Base-by-base conservation (phyloP, 2,329 filamentous ascomycete genomes). In the Ophiostoma tasmaniense region DNA sequence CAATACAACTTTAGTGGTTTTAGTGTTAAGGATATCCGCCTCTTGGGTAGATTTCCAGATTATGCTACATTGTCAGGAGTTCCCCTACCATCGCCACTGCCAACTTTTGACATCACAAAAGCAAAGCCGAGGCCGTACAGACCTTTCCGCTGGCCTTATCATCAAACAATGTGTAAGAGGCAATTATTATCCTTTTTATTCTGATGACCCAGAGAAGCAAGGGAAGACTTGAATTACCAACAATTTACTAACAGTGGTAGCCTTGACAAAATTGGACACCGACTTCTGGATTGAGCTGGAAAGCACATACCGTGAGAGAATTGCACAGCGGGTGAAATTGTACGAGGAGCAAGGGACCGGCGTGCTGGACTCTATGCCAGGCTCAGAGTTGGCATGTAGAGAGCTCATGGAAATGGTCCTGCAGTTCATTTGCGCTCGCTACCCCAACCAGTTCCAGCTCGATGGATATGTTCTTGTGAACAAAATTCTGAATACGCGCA, bases 251-350 rank as follows among this genome's bases (percentile, higher is more conserved):
- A 45, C 17, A 6, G 17, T 7, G n/a, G 17, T n/a, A 95, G 91
- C 91, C 1, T 80, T 94, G 10, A 88, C 85, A 61, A 96, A 92
- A 73, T 80, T 95, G 77, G 90, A 96, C 71, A 80, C 87, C 0
- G 89, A 96, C 75, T 96, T 89, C 86, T 96, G 92, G 92, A 81
- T 96, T n/a, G 92, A 96, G 78, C 83, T 96, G 1, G 91, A 95
- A 73, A 88, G 81, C 66, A 90, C 86, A 2, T 96, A 96, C 76
- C 79, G 79, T 64, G 74, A 82, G 1, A 86, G 89, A 28, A 88
- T 96, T 72, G 81, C 82, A 5, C 87, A 93, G 75, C 89, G 92
- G 22, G 84, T 87, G 74, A 80, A 78, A 0, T 82, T 96, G 0
- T 90, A 88, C 74, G 80, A 79, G 13, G 79, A 88, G 70, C 82